These are phyloP conservation scores for Daldinia vernicosa DNA, from an alignment of 495 filamentous ascomycete genomes.

Conservation along the genomic window DNA sequence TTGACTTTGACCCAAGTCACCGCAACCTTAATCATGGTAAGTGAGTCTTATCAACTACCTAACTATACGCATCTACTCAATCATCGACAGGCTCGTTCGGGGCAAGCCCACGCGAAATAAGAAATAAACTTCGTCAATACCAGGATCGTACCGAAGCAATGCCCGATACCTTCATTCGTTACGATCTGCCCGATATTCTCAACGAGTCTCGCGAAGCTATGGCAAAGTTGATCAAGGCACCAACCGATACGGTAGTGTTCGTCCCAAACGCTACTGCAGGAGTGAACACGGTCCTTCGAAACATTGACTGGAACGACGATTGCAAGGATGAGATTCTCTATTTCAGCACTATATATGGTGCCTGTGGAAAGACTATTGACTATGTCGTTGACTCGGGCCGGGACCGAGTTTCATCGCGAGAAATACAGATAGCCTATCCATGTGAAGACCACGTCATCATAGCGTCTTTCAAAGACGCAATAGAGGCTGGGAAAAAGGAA, in stretches of 20 bases:
- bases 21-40: conserved; percentile 86
- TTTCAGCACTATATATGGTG: conserved; percentile 81
- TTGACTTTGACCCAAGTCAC: conserved; percentile 73
- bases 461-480: conserved; percentile 53
- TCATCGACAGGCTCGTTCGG: conserved; percentile 74
- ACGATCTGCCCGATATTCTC: conserved; percentile 65
- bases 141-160: conserved; percentile 68
- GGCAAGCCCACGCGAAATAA: conserved; percentile 70
- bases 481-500: conserved; percentile 51
- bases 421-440: conserved; percentile 61
- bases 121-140: conserved; percentile 62
- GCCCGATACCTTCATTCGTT: conserved; percentile 79
- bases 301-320: conserved; percentile 61
- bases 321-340: conserved; percentile 69
- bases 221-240: conserved; percentile 69
- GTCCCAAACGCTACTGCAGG: conserved; percentile 82
- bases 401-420: conserved; percentile 45
- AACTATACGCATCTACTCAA: neutral
- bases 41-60: conserved; percentile 7
- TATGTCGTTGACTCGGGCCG: conserved; percentile 69
- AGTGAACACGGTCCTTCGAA: conserved; percentile 75
- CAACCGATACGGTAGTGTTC: conserved; percentile 71
- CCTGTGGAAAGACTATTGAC: conserved; percentile 73
- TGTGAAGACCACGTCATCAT: conserved; percentile 66
- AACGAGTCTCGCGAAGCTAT: conserved; percentile 70